Percentiles rank a stretch among this genome's conserved stretches.
These are phyloP conservation scores for Collybiopsis confluens DNA, from an alignment of 768 basidiomycete genomes.

Conservation along the genomic window DNA sequence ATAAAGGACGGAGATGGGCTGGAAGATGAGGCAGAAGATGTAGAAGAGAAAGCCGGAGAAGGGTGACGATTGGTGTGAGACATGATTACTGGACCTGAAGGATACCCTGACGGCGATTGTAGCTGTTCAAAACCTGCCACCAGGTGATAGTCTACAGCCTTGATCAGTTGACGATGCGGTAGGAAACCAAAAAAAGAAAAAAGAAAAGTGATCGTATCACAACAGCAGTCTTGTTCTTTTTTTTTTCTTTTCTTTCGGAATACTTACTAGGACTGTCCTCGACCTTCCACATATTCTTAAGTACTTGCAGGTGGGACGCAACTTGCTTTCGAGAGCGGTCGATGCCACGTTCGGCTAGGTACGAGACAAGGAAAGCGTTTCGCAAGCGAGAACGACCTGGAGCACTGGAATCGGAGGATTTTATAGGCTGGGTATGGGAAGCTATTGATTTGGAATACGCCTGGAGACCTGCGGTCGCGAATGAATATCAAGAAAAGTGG, in stretches of 20 bases:
- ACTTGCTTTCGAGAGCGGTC: conserved; percentile 82
- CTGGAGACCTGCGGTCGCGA: conserved; percentile 51
- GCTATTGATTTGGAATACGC: conserved; percentile 80
- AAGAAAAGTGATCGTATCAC: no score
- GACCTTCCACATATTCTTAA: conserved; percentile 89
- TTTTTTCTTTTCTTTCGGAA: no score
- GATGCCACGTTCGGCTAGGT: conserved; percentile 65
- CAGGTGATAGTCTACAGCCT: conserved; percentile 7
- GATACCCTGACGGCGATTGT: not conserved
- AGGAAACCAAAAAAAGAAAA: no score
- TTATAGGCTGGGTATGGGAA: conserved; percentile 38
- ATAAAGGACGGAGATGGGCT: conserved; percentile 21
- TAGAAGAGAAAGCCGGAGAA: conserved; percentile 32
- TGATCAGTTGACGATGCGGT: not conserved
- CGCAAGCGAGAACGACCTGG: conserved; percentile 75
- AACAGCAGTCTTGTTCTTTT: no score
- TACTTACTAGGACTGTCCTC: conserved; percentile 46
- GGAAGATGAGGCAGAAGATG: conserved; percentile 43
- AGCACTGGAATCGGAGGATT: not conserved
- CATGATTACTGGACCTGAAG: conserved; percentile 5
- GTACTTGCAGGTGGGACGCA: conserved; percentile 82
- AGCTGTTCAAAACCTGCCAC: not conserved
- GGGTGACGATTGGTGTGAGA: conserved; percentile 24
- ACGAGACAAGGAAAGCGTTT: conserved; percentile 83
- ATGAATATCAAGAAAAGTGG: conserved; percentile 7